These are phyloP conservation scores for Boletus insuetus DNA, from an alignment of 768 basidiomycete species.

Conservation along the genomic window DNA sequence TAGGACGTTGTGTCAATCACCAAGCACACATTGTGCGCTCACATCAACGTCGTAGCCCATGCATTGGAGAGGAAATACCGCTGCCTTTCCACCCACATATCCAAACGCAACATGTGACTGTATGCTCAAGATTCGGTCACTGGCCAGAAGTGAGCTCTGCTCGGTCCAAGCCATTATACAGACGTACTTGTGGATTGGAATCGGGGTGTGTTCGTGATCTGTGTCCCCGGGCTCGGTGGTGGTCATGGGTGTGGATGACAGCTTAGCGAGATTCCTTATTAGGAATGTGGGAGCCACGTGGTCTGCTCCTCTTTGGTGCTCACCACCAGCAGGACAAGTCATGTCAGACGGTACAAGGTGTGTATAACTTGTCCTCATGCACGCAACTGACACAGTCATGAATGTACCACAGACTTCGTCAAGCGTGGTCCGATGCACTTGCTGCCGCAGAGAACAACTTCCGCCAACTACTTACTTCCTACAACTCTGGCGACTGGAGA, in stretches of 20 bases:
- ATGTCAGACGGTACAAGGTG: slow-evolving; percentile 67
- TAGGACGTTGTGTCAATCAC: neutral
- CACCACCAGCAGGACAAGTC: neutral
- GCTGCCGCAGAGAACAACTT: slow-evolving; percentile 74
- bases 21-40: slow-evolving; percentile 25
- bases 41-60: slow-evolving; percentile 97
- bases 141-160: slow-evolving; percentile 9
- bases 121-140: slow-evolving; percentile 75
- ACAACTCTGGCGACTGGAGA: slow-evolving; percentile 76
- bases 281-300: slow-evolving; percentile 7
- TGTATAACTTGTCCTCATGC: slow-evolving; percentile 9
- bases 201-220: neutral
- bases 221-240: neutral
- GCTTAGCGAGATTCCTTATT: slow-evolving; percentile 6
- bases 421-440: slow-evolving; percentile 79
- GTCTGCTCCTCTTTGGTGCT: neutral
- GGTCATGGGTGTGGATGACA: no score
- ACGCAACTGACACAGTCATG: neutral
- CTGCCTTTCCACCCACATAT: slow-evolving; percentile 87
- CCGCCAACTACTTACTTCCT: slow-evolving; percentile 70
- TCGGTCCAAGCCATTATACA: neutral
- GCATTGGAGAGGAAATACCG: slow-evolving; percentile 74
- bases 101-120: slow-evolving; percentile 94
- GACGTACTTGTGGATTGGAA: slow-evolving; percentile 9
- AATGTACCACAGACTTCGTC: slow-evolving; percentile 56